These are phyloP conservation scores for Axilococcus clingmanii DNA, from an alignment of 139 green algal genomes.

Conservation along the genomic window DNA sequence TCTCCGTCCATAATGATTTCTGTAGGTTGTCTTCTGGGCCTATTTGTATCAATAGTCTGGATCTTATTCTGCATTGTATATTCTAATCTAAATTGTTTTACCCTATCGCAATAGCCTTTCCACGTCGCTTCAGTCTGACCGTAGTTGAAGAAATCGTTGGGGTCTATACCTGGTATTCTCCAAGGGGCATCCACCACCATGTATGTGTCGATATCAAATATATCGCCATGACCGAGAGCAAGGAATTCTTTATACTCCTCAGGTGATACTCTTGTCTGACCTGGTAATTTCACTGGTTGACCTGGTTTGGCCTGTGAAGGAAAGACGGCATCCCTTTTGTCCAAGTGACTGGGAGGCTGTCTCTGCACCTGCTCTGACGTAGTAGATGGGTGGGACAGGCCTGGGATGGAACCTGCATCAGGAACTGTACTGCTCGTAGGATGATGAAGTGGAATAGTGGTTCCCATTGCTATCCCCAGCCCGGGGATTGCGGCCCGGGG, in stretches of 20 bases:
- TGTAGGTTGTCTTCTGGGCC: neutral
- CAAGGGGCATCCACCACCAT: constrained; percentile 65
- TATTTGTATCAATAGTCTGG: constrained; percentile 14
- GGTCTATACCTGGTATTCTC: constrained; percentile 49
- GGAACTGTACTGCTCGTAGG: too few relatives aligned
- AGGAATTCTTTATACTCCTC: constrained; percentile 90
- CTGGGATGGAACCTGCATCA: neutral
- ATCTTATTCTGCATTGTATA: constrained; percentile 30
- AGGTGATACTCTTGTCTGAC: constrained; percentile 64
- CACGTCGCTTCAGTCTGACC: constrained; percentile 53
- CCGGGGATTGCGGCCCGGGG: constrained; percentile 21
- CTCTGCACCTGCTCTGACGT: neutral
- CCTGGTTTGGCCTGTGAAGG: constrained; percentile 38
- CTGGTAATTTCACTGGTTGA: constrained; percentile 67
- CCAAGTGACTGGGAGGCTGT: neutral
- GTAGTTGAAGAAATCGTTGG: constrained; percentile 85
- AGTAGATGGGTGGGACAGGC: neutral
- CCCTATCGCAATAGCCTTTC: constrained; percentile 54
- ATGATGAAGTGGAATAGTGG: too few relatives aligned
- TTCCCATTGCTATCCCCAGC: neutral
- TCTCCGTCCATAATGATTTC: neutral
- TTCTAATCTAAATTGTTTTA: constrained; percentile 43
- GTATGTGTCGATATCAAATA: constrained; percentile 76
- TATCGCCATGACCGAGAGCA: constrained; percentile 73
- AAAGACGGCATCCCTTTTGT: constrained; percentile 32